Evolutionary conservation across 192 early-diverging fungal genomes (phyloP).

Genomic region (Coemansia sp.): DNA sequence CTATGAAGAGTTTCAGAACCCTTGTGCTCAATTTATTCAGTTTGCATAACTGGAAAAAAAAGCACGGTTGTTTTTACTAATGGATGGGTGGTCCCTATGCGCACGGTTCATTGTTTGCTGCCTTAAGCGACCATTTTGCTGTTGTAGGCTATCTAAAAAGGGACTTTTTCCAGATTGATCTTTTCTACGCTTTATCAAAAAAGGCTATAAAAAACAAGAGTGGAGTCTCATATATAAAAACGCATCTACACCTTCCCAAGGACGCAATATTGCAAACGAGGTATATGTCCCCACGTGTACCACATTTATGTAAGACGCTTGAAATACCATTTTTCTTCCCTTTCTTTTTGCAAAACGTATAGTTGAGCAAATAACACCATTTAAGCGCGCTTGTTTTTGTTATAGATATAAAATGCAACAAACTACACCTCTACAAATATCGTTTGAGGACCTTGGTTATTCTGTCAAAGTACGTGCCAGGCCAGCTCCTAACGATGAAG

Average conservation of each 20-base stretch:
- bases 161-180: no score
- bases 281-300: background rate
- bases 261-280: background rate
- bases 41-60: background rate
- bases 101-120: background rate
- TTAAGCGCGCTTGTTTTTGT: background rate
- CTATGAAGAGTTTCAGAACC: background rate
- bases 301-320: background rate
- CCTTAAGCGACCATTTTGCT: background rate
- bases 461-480: conserved; percentile 32
- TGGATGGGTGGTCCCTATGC: background rate
- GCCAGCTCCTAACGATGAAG: conserved; percentile 1
- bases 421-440: conserved; percentile 32
- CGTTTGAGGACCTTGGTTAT: conserved; percentile 41
- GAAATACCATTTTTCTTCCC: background rate
- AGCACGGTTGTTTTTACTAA: background rate
- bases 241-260: no score
- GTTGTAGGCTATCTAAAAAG: background rate
- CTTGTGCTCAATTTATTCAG: background rate
- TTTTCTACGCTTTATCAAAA: no score
- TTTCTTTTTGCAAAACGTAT: background rate
- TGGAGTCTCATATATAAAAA: no score
- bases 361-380: background rate
- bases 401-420: conserved; percentile 12
- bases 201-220: no score